Percentiles rank a stretch among this genome's conserved stretches.
phyloP scores from a whole-genome alignment of 2,329 filamentous ascomycete species.

The Xylariaceae sp. region DNA sequence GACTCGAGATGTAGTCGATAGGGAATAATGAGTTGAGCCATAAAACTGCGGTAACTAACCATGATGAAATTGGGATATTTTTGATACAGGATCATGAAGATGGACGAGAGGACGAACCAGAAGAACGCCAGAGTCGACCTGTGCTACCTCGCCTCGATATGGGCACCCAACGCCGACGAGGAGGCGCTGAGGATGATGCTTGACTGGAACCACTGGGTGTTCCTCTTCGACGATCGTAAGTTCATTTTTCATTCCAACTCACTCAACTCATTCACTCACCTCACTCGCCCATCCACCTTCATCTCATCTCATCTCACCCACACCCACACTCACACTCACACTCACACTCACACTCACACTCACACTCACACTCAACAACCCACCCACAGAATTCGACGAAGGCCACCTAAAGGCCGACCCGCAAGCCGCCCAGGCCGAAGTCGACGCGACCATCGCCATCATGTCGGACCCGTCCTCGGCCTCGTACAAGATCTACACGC shows the following conservation, averaged over 20 bases:
- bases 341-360: too few species aligned
- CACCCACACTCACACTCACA: too few species aligned
- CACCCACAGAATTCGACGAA: slow-evolving; percentile 28
- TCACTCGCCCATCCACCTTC: too few species aligned
- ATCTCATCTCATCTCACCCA: too few species aligned
- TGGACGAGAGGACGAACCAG: slow-evolving; percentile 16
- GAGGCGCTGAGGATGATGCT: slow-evolving; percentile 23
- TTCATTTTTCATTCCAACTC: too few species aligned
- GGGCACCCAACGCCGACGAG: slow-evolving; percentile 20
- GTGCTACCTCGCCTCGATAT: slow-evolving; percentile 19
- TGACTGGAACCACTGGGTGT: slow-evolving; percentile 28
- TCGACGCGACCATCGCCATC: slow-evolving; percentile 18
- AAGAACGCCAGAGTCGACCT: slow-evolving; percentile 21
- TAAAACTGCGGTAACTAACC: too few species aligned
- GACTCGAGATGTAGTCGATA: too few species aligned
- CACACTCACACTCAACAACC: too few species aligned
- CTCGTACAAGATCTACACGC: too few species aligned
- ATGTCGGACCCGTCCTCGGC: slow-evolving; percentile 20
- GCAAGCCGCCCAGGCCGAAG: slow-evolving; percentile 20
- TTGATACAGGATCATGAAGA: slow-evolving; percentile 17
- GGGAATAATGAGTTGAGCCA: too few species aligned
- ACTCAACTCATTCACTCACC: too few species aligned
- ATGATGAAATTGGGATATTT: too few species aligned
- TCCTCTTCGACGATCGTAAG: slow-evolving; percentile 18
- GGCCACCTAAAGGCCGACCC: slow-evolving; percentile 24